A percentile compares a stretch with the other conserved stretches of the same genome.
phyloP scores from a whole-genome alignment of 2,329 filamentous ascomycete species.

The Diaporthe capsici region DNA sequence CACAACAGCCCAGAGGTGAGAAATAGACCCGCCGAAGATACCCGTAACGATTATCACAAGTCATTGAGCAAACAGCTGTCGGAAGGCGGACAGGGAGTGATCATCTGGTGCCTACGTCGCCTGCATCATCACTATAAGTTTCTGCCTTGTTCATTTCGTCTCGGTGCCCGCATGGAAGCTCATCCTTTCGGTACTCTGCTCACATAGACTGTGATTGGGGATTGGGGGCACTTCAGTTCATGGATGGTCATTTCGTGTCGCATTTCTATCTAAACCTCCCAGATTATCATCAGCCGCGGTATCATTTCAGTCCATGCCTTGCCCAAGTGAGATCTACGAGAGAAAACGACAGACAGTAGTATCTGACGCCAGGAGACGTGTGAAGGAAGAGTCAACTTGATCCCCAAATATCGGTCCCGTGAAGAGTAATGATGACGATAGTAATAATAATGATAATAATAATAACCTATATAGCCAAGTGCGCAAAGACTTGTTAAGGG shows the following conservation, averaged over 20 bases:
- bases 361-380: background rate
- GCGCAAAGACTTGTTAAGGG: background rate
- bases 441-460: background rate
- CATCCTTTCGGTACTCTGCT: too few relatives aligned
- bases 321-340: constrained; percentile 7
- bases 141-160: background rate
- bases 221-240: background rate
- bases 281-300: constrained; percentile 29
- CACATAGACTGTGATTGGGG: background rate
- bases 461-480: constrained; percentile 16
- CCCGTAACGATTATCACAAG: too few relatives aligned
- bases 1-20: background rate
- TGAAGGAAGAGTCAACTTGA: background rate
- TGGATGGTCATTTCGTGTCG: background rate
- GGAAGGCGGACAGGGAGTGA: background rate
- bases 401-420: background rate
- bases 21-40: background rate
- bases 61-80: background rate
- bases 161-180: background rate
- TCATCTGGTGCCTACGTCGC: background rate
- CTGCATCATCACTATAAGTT: background rate
- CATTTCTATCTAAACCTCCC: background rate
- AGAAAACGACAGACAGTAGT: constrained; percentile 21
- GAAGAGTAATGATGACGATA: background rate
- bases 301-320: constrained; percentile 22